Evolutionary conservation across 768 basidiomycete species (phyloP).

Genomic region (Leccinum subtestaceum): DNA sequence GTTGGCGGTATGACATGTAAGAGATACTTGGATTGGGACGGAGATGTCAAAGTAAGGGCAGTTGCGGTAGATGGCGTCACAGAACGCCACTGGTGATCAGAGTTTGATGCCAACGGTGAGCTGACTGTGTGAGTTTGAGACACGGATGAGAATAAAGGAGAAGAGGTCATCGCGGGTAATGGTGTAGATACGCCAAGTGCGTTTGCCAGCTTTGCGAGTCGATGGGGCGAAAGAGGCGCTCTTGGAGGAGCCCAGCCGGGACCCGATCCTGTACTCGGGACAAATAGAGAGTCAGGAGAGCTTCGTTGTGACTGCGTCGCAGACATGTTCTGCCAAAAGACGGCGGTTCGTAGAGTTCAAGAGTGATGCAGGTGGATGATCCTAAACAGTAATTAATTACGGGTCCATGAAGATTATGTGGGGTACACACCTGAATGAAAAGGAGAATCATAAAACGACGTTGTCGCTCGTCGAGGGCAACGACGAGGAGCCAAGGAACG

Average conservation of each 20-base stretch:
- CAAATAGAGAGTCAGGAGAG: slow-evolving; percentile 11
- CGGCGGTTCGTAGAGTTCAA: slow-evolving; percentile 4
- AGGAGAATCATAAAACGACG: neutral
- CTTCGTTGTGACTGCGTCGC: slow-evolving; percentile 16
- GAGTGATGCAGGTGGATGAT: slow-evolving; percentile 2
- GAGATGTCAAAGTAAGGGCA: slow-evolving; percentile 37
- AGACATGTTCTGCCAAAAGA: slow-evolving; percentile 2
- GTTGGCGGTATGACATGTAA: slow-evolving; percentile 82
- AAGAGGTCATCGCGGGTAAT: slow-evolving; percentile 47
- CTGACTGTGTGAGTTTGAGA: slow-evolving; percentile 13
- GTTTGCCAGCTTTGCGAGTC: slow-evolving; percentile 81
- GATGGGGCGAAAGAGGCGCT: slow-evolving; percentile 69
- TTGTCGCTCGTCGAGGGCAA: slow-evolving; percentile 2
- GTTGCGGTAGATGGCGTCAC: slow-evolving; percentile 46
- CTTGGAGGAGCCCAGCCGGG: slow-evolving; percentile 60
- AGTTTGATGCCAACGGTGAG: slow-evolving; percentile 17
- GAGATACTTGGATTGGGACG: slow-evolving; percentile 61
- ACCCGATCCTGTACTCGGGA: slow-evolving; percentile 10
- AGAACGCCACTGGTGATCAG: slow-evolving; percentile 44
- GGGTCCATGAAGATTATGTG: neutral
- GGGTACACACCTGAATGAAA: no score
- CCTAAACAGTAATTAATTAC: neutral
- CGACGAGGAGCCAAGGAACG: slow-evolving; percentile 6
- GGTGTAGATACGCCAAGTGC: slow-evolving; percentile 81
- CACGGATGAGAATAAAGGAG: slow-evolving; percentile 12